Evolutionary conservation across 352 stramenopile species (phyloP), one percentile per base, ranked within the genome.

Genomic region (Globisporangium uncinulatum): DNA sequence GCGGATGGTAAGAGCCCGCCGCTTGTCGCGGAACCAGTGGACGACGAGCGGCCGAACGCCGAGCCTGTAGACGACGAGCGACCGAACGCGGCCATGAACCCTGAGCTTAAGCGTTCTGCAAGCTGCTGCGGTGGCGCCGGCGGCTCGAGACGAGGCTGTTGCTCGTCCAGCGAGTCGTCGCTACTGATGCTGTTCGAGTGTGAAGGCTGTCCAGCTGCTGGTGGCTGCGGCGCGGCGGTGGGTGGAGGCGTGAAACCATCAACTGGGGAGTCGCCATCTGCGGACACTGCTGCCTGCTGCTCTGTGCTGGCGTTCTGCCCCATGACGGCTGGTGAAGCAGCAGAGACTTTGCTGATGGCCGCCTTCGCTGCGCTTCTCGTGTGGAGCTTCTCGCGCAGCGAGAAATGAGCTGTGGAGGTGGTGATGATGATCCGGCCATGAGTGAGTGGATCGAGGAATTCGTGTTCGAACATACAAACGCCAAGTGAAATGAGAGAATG

Each of bases 11-110:
- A 39, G 34, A 39, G 34, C 34, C 34, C 34, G 24, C 24, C 4
- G 24, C 24, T 29, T 1, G 34, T 39, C 34, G 34, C 34, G 1
- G 34, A 46, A 20, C 50, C 50, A 4, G 50, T 19, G n/a, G 50
- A 36, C 19, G 50, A 55, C 42, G 42, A 47, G 17, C 42, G 42
- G 17, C 42, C 42, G 42, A 47, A 47, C 17, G 42, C 34, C 34
- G 34, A 39, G 34, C 34, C 34, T 13, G 34, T 39, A 13, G 51
- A 62, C 17, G 58, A 58, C 43, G 57, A 46, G 57, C 58, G 58
- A 13, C 17, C 36, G 52, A 64, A 57, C 20, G 45, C 47, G 3
- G 50, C 32, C 59, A 65, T 52, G 45, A 65, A 39, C 4, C 42
- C 42, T 6, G 24, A 42, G 39, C 57, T 59, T 17, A 19, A 9